These are phyloP conservation scores for Vitis hybrid DNA, from an alignment of 177 flowering plant species.

Conservation along the genomic window DNA sequence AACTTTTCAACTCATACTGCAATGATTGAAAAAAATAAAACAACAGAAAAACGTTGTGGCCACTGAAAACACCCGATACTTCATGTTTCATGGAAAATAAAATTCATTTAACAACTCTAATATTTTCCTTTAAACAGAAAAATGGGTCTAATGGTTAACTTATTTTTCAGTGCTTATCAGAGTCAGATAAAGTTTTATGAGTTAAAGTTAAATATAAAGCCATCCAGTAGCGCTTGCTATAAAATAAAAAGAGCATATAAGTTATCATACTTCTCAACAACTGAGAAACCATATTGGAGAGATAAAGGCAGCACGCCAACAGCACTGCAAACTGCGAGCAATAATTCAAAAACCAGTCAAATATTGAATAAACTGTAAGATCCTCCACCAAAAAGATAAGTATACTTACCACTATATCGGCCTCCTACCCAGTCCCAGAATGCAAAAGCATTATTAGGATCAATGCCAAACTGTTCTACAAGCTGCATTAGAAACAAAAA, in stretches of 20 bases:
- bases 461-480: constrained; percentile 94
- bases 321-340: constrained; percentile 92
- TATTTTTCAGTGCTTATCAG: neutral
- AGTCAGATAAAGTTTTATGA: neutral
- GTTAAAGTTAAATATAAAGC: neutral
- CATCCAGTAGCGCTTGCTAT: neutral
- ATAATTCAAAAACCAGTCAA: constrained; percentile 11
- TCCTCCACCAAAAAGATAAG: neutral
- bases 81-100: neutral
- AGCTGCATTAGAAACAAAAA: constrained; percentile 51
- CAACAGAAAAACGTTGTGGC: neutral
- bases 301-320: constrained; percentile 94
- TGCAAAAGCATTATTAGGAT: constrained; percentile 97
- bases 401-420: constrained; percentile 81
- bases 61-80: neutral
- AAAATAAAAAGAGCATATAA: neutral
- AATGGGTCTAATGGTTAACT: neutral
- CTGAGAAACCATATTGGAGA: constrained; percentile 89
- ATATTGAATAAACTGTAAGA: constrained; percentile 5
- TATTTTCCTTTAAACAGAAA: neutral
- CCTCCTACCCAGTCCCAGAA: constrained; percentile 99
- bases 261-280: constrained; percentile 76
- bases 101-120: neutral
- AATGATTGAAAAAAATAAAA: neutral
- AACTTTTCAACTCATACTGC: neutral